A percentile compares a stretch with the other conserved stretches of the same genome.
phyloP scores from a whole-genome alignment of 108 stramenopile genomes.

The Pseudonitzschia delicatissima region DNA sequence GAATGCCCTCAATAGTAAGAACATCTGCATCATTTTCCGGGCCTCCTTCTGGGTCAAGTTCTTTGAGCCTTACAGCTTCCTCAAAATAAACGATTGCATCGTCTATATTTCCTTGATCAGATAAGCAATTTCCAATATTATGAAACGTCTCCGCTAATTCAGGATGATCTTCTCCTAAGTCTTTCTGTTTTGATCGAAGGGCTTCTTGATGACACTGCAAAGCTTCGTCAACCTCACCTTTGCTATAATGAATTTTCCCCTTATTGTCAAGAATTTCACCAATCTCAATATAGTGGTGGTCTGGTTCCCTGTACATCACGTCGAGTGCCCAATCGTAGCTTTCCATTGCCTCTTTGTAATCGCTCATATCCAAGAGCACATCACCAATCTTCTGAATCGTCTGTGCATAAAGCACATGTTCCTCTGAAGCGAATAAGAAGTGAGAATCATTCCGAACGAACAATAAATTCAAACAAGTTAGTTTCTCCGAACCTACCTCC shows the following conservation, averaged over 20 bases:
- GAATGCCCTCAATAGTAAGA: slow-evolving; percentile 50
- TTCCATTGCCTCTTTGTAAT: slow-evolving; percentile 62
- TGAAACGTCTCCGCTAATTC: slow-evolving; percentile 49
- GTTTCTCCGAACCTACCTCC: slow-evolving; percentile 20
- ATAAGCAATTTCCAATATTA: slow-evolving; percentile 63
- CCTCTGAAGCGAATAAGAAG: slow-evolving; percentile 11
- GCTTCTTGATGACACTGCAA: slow-evolving; percentile 64
- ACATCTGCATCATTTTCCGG: slow-evolving; percentile 51
- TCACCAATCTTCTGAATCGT: slow-evolving; percentile 68
- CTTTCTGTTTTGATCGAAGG: slow-evolving; percentile 54
- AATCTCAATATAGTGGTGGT: slow-evolving; percentile 51
- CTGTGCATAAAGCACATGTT: slow-evolving; percentile 61
- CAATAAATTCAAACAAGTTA: not conserved
- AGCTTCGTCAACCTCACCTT: slow-evolving; percentile 59
- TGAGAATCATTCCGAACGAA: not conserved
- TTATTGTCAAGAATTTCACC: slow-evolving; percentile 72
- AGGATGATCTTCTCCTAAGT: slow-evolving; percentile 57
- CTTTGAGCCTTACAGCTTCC: slow-evolving; percentile 52
- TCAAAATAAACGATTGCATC: slow-evolving; percentile 65
- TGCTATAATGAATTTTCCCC: slow-evolving; percentile 67
- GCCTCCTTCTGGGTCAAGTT: slow-evolving; percentile 49
- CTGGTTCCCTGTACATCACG: slow-evolving; percentile 56
- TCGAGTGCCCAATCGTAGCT: slow-evolving; percentile 66
- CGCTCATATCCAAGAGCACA: slow-evolving; percentile 59
- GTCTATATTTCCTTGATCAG: slow-evolving; percentile 50